phyloP scores from a whole-genome alignment of 495 filamentous ascomycete genomes.

The Neurospora discreta region DNA sequence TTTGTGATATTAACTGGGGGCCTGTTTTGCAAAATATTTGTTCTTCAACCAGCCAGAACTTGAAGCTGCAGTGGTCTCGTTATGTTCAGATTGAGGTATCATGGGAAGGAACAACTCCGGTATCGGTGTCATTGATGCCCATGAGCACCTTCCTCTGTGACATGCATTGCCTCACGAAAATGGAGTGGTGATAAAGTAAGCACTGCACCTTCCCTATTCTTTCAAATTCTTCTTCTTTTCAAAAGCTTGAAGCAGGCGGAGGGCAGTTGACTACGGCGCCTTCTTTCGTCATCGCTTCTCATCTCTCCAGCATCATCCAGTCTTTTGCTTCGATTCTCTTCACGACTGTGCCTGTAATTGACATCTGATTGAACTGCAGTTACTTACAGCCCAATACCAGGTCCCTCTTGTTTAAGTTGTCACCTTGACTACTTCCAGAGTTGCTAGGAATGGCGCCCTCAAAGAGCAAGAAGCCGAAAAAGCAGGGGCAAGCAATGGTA shows the following conservation, averaged over 20 bases:
- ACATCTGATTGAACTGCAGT: neutral
- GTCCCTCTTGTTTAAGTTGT: neutral
- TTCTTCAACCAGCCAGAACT: neutral
- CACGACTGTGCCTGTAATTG: neutral
- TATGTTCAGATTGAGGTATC: neutral
- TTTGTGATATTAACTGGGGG: neutral
- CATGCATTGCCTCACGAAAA: neutral
- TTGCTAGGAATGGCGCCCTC: conserved; percentile 2
- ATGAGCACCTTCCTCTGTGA: neutral
- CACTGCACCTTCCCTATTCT: neutral
- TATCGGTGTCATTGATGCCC: neutral
- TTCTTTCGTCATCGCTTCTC: neutral
- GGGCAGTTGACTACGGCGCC: neutral
- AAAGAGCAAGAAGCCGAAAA: neutral
- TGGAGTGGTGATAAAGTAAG: neutral
- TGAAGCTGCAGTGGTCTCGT: neutral
- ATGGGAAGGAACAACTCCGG: neutral
- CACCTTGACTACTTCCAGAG: neutral
- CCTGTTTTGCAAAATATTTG: neutral
- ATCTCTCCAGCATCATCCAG: neutral
- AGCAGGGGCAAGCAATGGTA: conserved; percentile 2
- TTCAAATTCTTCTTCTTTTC: neutral
- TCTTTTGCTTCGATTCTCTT: neutral
- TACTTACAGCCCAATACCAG: neutral
- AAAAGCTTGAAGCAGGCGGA: neutral